Percentiles rank a stretch among this genome's conserved stretches.
Evolutionary conservation across 441 rosid genomes (phyloP).

Genomic region (Syzygium malaccense): DNA sequence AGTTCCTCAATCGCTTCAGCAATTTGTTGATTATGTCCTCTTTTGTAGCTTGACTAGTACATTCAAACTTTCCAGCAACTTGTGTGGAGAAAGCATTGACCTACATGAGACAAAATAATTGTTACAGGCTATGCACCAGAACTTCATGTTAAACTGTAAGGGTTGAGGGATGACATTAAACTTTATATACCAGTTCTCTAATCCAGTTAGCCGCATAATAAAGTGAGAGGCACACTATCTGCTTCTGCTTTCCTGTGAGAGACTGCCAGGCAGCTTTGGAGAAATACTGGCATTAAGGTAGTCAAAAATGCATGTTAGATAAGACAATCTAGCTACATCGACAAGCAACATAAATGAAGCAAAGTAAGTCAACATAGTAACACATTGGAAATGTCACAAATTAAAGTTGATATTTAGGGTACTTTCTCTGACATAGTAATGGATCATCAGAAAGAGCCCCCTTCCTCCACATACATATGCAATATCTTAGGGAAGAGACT

Average conservation of each 20-base stretch:
- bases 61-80: slow-evolving; percentile 44
- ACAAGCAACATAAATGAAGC: not conserved
- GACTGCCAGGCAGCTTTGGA: slow-evolving; percentile 45
- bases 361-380: not conserved
- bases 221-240: slow-evolving; percentile 52
- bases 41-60: slow-evolving; percentile 51
- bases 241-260: slow-evolving; percentile 62
- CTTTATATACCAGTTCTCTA: slow-evolving; percentile 57
- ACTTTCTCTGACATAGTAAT: not conserved
- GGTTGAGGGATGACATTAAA: not conserved
- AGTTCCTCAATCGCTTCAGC: slow-evolving; percentile 66
- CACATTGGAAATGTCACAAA: not conserved
- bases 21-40: slow-evolving; percentile 62
- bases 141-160: not conserved
- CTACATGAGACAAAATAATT: slow-evolving; percentile 27
- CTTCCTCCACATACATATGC: not conserved
- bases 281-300: slow-evolving; percentile 52
- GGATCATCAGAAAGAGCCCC: not conserved
- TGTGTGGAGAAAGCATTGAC: slow-evolving; percentile 83
- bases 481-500: not conserved
- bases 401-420: not conserved
- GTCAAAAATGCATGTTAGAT: slow-evolving; percentile 21
- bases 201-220: slow-evolving; percentile 81
- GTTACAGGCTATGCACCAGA: slow-evolving; percentile 3
- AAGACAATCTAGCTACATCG: not conserved